Conservation (phyloP, 495 filamentous ascomycete genomes). For the Niebla homalea region DNA sequence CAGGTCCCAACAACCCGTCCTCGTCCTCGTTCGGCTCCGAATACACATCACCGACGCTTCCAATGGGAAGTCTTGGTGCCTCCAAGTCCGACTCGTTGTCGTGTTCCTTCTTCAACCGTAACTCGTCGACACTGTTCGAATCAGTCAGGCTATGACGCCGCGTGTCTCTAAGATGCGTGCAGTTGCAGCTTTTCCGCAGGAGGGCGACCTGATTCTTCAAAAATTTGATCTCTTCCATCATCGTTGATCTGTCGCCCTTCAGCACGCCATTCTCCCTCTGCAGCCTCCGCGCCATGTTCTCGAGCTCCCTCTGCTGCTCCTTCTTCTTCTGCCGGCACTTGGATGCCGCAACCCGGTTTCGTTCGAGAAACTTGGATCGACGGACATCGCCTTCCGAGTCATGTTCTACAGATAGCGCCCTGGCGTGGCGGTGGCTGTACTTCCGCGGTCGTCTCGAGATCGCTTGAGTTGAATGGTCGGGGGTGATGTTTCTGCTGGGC, state of each 20-base stretch:
- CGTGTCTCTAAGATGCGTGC: constrained; percentile 5
- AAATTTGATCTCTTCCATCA: constrained; percentile 34
- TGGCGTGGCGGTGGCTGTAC: constrained; percentile 6
- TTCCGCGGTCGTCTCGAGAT: constrained; percentile 17
- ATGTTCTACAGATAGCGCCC: background rate
- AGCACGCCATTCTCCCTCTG: constrained; percentile 17
- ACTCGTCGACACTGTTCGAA: background rate
- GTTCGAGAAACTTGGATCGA: constrained; percentile 47
- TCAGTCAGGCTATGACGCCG: background rate
- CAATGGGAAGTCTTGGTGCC: no score
- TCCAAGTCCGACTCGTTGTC: background rate
- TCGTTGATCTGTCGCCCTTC: constrained; percentile 19
- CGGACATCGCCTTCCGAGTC: constrained; percentile 12
- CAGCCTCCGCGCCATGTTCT: constrained; percentile 29
- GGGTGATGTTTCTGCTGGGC: background rate
- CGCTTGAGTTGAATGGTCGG: constrained; percentile 8
- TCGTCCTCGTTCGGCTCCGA: background rate
- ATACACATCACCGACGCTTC: background rate
- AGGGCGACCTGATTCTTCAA: constrained; percentile 45
- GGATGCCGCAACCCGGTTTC: constrained; percentile 71
- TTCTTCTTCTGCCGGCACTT: constrained; percentile 88
- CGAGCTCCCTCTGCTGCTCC: constrained; percentile 49
- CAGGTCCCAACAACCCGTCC: background rate
- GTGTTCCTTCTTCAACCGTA: background rate
- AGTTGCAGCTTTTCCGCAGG: constrained; percentile 40